Percentiles rank a stretch among this genome's conserved stretches.
Conservation (phyloP, 352 stramenopile species). For the Halophytophthora batemanensis region DNA sequence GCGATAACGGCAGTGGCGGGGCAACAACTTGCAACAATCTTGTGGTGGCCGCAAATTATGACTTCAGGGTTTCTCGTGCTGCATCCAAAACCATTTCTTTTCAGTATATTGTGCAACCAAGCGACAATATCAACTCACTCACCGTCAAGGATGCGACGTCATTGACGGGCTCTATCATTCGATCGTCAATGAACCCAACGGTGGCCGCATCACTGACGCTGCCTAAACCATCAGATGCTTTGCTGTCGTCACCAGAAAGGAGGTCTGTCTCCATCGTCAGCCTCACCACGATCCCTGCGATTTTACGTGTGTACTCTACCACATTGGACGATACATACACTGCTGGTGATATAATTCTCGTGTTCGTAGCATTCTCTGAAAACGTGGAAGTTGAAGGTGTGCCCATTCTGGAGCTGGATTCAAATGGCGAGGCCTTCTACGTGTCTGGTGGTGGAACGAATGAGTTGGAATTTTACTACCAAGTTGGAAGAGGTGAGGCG, state of each 20-base stretch:
- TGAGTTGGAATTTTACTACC: constrained; percentile 65
- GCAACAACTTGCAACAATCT: constrained; percentile 28
- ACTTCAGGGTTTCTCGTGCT: constrained; percentile 35
- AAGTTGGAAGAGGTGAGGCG: constrained; percentile 40
- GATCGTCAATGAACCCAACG: constrained; percentile 33
- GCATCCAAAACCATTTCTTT: constrained; percentile 46
- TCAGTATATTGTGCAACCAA: constrained; percentile 47
- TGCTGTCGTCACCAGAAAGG: constrained; percentile 10
- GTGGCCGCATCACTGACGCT: constrained; percentile 30
- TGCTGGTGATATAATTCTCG: constrained; percentile 53
- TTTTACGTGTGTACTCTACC: constrained; percentile 41
- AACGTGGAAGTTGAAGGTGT: constrained; percentile 46
- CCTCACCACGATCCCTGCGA: constrained; percentile 24
- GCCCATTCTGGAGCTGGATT: constrained; percentile 68
- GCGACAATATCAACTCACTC: constrained; percentile 25
- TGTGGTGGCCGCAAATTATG: constrained; percentile 40
- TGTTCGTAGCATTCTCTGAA: constrained; percentile 51
- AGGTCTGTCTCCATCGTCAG: constrained; percentile 32
- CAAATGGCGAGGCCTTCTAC: constrained; percentile 49
- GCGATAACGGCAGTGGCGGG: constrained; percentile 32
- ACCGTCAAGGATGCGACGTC: constrained; percentile 27
- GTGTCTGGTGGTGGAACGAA: constrained; percentile 41
- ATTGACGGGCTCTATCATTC: constrained; percentile 40
- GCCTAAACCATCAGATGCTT: constrained; percentile 9
- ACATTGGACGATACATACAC: constrained; percentile 52